These are phyloP conservation scores for Aspergillus wentii DNA, from an alignment of 495 filamentous ascomycete species.

Conservation along the genomic window DNA sequence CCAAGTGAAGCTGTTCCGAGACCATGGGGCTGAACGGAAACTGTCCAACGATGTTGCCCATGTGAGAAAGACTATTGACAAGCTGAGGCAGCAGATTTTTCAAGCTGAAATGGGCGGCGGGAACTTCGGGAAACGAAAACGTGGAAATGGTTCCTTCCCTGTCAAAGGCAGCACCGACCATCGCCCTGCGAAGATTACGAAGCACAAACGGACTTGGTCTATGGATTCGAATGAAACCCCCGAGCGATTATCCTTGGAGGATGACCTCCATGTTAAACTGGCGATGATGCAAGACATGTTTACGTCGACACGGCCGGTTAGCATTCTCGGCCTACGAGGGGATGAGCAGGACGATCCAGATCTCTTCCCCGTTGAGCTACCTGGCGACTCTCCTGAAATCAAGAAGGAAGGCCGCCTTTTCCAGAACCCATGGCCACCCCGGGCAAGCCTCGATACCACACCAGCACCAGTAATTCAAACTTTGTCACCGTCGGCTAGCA, in stretches of 20 bases:
- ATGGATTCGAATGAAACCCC: slow-evolving; percentile 81
- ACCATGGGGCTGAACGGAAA: slow-evolving; percentile 94
- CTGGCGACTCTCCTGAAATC: slow-evolving; percentile 53
- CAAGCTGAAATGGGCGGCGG: slow-evolving; percentile 87
- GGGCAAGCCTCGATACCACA: slow-evolving; percentile 51
- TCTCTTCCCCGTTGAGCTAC: slow-evolving; percentile 70
- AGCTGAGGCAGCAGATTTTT: slow-evolving; percentile 83
- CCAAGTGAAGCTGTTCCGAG: slow-evolving; percentile 94
- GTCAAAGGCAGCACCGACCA: slow-evolving; percentile 37
- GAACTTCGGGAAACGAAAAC: slow-evolving; percentile 83
- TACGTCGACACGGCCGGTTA: slow-evolving; percentile 80
- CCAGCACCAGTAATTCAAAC: slow-evolving; percentile 37
- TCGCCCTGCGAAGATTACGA: slow-evolving; percentile 70
- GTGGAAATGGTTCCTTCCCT: slow-evolving; percentile 50
- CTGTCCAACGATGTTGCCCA: slow-evolving; percentile 90
- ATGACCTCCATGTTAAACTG: slow-evolving; percentile 83
- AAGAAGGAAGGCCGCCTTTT: slow-evolving; percentile 52
- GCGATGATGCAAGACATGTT: slow-evolving; percentile 92
- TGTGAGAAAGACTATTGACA: slow-evolving; percentile 91
- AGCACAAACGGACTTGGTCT: slow-evolving; percentile 94
- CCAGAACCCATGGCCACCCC: slow-evolving; percentile 52
- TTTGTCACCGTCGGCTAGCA: slow-evolving; percentile 62
- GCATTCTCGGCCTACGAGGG: slow-evolving; percentile 77
- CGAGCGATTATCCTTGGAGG: slow-evolving; percentile 65
- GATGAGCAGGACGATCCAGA: slow-evolving; percentile 87